phyloP scores from a whole-genome alignment of 345 rosid species.

The Noccaea bulbosa region DNA sequence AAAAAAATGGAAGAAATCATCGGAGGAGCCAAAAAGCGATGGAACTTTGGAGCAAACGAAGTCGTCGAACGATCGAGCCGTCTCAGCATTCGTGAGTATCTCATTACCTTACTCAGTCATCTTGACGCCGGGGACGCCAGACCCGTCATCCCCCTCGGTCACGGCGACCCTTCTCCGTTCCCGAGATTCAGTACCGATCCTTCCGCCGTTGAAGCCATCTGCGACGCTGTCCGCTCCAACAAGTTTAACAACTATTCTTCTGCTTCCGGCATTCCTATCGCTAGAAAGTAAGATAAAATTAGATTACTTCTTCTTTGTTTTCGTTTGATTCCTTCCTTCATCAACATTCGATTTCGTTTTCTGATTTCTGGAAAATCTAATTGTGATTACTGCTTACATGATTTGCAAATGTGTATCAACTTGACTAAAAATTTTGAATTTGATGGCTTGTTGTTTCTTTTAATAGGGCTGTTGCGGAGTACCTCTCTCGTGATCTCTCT shows the following conservation, averaged over 20 bases:
- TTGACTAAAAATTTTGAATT: not conserved
- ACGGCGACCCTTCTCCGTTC: conserved; percentile 44
- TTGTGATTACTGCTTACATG: not conserved
- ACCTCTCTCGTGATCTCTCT: conserved; percentile 59
- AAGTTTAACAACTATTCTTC: conserved; percentile 35
- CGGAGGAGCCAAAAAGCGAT: conserved; percentile 14
- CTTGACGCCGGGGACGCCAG: not conserved
- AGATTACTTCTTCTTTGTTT: not conserved
- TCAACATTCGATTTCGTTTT: no score
- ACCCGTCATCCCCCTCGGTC: conserved; percentile 30
- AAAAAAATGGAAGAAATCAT: conserved; percentile 15
- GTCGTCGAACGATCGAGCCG: conserved; percentile 5
- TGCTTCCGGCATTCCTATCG: conserved; percentile 32
- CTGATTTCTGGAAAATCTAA: no score
- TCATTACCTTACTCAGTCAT: not conserved
- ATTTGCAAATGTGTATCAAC: not conserved
- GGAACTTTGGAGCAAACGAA: conserved; percentile 37
- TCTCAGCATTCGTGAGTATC: conserved; percentile 10
- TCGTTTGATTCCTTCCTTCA: no score
- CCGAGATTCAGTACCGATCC: conserved; percentile 37
- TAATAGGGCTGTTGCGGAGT: conserved; percentile 62
- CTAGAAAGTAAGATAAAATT: conserved; percentile 32
- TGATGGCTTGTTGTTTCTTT: not conserved
- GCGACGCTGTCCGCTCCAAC: conserved; percentile 33
- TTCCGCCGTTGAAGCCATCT: conserved; percentile 36